These are phyloP conservation scores for Leishmania martiniquensis DNA, from an alignment of 208 protist species.

Conservation along the genomic window DNA sequence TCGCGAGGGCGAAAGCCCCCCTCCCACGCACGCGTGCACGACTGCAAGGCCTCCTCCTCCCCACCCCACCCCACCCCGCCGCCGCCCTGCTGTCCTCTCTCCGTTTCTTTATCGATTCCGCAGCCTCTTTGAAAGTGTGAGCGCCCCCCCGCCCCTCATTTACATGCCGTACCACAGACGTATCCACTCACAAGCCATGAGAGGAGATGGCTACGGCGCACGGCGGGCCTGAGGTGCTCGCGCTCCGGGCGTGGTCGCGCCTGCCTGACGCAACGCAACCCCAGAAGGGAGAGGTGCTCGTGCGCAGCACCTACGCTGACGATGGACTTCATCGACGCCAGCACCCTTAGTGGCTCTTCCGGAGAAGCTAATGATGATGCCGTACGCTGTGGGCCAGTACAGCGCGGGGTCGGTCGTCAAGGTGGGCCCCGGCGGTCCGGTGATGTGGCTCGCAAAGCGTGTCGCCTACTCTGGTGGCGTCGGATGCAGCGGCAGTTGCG, in stretches of 20 bases:
- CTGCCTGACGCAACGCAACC: slow-evolving; percentile 12
- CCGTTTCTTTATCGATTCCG: no score
- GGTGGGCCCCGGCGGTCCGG: slow-evolving; percentile 21
- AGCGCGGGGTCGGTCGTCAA: slow-evolving; percentile 71
- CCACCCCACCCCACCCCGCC: no score
- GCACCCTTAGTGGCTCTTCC: slow-evolving; percentile 86
- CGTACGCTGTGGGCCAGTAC: slow-evolving; percentile 80
- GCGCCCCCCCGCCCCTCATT: neutral
- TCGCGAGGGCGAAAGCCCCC: no score
- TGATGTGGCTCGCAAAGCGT: slow-evolving; percentile 47
- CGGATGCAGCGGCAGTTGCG: slow-evolving; percentile 58
- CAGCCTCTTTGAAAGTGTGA: no score
- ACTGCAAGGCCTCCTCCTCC: no score
- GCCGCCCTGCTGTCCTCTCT: no score
- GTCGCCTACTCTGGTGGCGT: slow-evolving; percentile 72
- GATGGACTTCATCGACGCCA: slow-evolving; percentile 96
- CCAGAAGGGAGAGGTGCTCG: slow-evolving; percentile 42
- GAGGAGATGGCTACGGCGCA: slow-evolving; percentile 42
- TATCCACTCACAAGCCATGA: slow-evolving; percentile 20
- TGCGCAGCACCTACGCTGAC: slow-evolving; percentile 58
- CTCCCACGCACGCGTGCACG: no score
- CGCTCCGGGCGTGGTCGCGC: slow-evolving; percentile 4
- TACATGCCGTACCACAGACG: neutral
- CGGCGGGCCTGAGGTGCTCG: slow-evolving; percentile 40
- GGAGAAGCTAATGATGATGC: slow-evolving; percentile 58